Base-by-base conservation (phyloP, 2,329 filamentous ascomycete genomes). In the Clonostachys rosea region DNA sequence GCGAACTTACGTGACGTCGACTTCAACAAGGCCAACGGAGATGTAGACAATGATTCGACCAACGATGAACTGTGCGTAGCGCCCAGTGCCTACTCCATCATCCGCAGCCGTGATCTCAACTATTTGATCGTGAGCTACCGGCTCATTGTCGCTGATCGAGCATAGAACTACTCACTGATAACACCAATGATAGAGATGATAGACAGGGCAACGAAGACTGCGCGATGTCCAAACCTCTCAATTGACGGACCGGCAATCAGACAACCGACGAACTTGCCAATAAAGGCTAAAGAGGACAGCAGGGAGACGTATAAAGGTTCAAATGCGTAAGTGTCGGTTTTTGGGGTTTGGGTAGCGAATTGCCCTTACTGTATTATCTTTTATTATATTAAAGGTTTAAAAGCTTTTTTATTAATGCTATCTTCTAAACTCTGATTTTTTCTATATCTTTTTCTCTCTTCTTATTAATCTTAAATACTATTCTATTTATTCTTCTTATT, bases 21-120 rank as follows among this genome's bases (percentile, higher is more conserved):
- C 53, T 33, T 56, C 52, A 49, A 55, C 53, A 34, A 43, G 42
- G 42, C 53, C 53, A 8, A 55, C 50, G 9, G 54, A 50, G 24
- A 52, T 50, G 20, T 55, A 49, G 10, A 55, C 46, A 12, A 55
- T 49, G 47, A 54, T 54, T 2, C 53, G 47, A 2, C 52, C 53
- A 11, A 49, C 50, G 9, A 55, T 42, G 5, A 54, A 50, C 16
- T 54, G 52, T 3, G 42, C 43, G 40, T 51, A 52, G 2, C 13
- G 42, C 37, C 43, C 50, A 4, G 53, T 49, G 11, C 52, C 50
- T 18, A 47, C 48, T 16, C 20, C 51, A 50, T 52, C 43, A 42
- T 52, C 47, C 36, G 39, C 44, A 13, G 43, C n/a, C 7, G 42
- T 11, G 12, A 41, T 34, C 18, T 46, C 18, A 17, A 40, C 12